phyloP scores from a whole-genome alignment of 805 yeast species.

The Starmerella lactis-condensi region DNA sequence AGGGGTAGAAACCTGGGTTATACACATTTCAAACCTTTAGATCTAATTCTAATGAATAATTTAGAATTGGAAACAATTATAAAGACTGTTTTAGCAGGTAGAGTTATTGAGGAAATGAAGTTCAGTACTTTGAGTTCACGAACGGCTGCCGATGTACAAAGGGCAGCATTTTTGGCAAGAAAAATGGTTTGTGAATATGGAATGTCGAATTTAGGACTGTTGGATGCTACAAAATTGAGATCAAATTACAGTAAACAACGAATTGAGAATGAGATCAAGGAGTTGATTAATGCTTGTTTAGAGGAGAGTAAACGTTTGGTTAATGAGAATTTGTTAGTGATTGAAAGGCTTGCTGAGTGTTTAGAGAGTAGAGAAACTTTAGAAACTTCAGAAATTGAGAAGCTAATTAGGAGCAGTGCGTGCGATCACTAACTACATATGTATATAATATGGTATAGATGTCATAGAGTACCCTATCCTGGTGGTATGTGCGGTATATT shows the following conservation, averaged over 20 bases:
- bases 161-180: constrained; percentile 83
- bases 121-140: constrained; percentile 89
- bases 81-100: constrained; percentile 94
- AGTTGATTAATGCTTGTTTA: constrained; percentile 62
- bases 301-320: constrained; percentile 49
- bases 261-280: constrained; percentile 68
- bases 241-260: constrained; percentile 68
- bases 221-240: constrained; percentile 65
- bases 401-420: too few species aligned
- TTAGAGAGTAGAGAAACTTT: constrained; percentile 72
- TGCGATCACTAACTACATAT: neutral
- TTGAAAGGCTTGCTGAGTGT: constrained; percentile 74
- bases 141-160: constrained; percentile 90
- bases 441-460: too few species aligned
- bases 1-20: constrained; percentile 94
- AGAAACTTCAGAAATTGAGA: too few species aligned
- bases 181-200: constrained; percentile 86
- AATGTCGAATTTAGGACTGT: constrained; percentile 57
- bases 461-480: too few species aligned
- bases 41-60: constrained; percentile 57
- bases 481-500: too few species aligned
- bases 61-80: constrained; percentile 72
- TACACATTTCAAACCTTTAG: constrained; percentile 93
- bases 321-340: constrained; percentile 50
- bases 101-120: constrained; percentile 88